These are phyloP conservation scores for Taxawa tesnikishii DNA, from an alignment of 2,329 filamentous ascomycete species.

Conservation along the genomic window DNA sequence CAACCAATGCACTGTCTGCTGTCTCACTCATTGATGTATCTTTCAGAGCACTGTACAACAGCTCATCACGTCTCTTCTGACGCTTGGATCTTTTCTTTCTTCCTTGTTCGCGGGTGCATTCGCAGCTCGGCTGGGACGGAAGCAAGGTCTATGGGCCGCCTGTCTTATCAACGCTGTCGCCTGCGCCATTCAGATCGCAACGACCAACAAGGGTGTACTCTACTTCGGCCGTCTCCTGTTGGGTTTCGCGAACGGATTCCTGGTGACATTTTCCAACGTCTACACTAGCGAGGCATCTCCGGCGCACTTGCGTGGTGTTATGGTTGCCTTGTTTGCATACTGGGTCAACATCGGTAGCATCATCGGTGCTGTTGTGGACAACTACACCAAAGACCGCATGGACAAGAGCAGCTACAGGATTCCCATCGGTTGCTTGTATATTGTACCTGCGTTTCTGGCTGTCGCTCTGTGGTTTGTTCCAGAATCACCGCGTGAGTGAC, in stretches of 20 bases:
- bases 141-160: constrained; percentile 30
- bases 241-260: constrained; percentile 43
- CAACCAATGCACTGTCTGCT: no score
- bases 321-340: constrained; percentile 34
- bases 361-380: constrained; percentile 38
- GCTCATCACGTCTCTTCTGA: constrained; percentile 32
- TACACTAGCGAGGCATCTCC: constrained; percentile 27
- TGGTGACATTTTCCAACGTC: constrained; percentile 25
- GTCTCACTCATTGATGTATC: constrained; percentile 13
- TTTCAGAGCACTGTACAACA: constrained; percentile 24
- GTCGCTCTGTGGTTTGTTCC: constrained; percentile 29
- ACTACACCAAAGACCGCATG: constrained; percentile 25
- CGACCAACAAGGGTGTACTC: constrained; percentile 37
- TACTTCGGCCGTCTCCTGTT: constrained; percentile 43
- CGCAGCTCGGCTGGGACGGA: constrained; percentile 29
- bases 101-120: constrained; percentile 26
- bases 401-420: constrained; percentile 26
- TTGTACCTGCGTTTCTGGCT: constrained; percentile 35
- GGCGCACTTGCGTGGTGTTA: constrained; percentile 25
- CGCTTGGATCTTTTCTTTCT: constrained; percentile 28
- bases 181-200: constrained; percentile 46
- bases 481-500: constrained; percentile 12
- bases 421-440: constrained; percentile 40
- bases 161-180: constrained; percentile 35
- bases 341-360: constrained; percentile 33